Conservation (phyloP, 2,329 filamentous ascomycete genomes). For the Aspergillus floridensis region DNA sequence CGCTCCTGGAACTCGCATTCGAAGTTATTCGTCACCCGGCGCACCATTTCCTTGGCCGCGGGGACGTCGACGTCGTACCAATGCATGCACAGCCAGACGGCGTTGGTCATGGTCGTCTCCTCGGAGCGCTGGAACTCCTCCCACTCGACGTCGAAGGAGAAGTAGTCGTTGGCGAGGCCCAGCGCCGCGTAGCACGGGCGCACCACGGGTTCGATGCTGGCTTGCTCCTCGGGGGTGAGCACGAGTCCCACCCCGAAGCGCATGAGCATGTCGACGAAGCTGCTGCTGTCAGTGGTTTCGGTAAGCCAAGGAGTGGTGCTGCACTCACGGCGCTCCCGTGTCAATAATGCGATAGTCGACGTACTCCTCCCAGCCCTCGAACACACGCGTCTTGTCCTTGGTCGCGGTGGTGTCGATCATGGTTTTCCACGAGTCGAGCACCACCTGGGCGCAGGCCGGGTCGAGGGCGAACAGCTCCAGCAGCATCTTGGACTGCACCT, state of each 20-base stretch:
- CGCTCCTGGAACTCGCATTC: conserved; percentile 10
- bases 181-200: conserved; percentile 18
- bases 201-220: conserved; percentile 8
- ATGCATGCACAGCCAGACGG: conserved; percentile 19
- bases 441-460: conserved; percentile 13
- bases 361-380: conserved; percentile 15
- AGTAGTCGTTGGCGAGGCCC: conserved; percentile 20
- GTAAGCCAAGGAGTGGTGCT: too few relatives aligned
- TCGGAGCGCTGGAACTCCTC: conserved; percentile 8
- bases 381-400: conserved; percentile 17
- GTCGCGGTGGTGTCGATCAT: conserved; percentile 19
- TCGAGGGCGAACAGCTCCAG: conserved; percentile 17
- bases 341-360: conserved; percentile 21
- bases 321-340: conserved; percentile 15
- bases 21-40: conserved; percentile 10
- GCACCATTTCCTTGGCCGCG: conserved; percentile 11
- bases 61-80: conserved; percentile 12
- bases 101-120: conserved; percentile 14
- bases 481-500: conserved; percentile 21
- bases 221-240: conserved; percentile 10
- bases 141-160: conserved; percentile 20
- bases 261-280: conserved; percentile 17
- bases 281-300: not conserved
- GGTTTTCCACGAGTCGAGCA: conserved; percentile 18
- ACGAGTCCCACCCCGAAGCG: conserved; percentile 17